Conservation (phyloP, 345 rosid species). For the Sisymbrium irio region DNA sequence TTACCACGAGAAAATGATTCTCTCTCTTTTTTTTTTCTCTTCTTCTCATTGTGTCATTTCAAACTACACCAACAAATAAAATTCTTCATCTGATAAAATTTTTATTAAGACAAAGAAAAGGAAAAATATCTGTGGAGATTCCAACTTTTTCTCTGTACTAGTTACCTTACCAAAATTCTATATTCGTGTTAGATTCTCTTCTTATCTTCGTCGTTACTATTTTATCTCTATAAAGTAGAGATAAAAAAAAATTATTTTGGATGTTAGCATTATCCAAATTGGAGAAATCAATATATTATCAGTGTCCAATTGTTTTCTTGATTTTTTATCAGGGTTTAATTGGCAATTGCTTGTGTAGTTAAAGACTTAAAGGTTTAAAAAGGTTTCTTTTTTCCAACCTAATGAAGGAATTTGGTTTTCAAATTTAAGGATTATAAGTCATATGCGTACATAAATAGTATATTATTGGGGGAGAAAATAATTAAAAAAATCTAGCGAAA, state of each 20-base stretch:
- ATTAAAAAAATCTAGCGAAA: not conserved
- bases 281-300: not conserved
- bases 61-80: not conserved
- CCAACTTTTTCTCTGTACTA: not conserved
- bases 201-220: not conserved
- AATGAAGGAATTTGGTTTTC: not conserved
- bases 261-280: not conserved
- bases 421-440: not conserved
- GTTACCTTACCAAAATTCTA: not conserved
- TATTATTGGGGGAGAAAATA: not conserved
- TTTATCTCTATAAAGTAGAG: not conserved
- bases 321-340: not conserved
- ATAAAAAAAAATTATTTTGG: too few species aligned
- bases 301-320: too few species aligned
- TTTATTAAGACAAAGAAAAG: not conserved
- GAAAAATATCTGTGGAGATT: conserved; percentile 10
- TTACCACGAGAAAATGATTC: conserved; percentile 34
- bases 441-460: not conserved
- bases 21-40: not conserved
- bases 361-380: too few species aligned
- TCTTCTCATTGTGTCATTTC: not conserved
- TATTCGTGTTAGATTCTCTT: conserved; percentile 18
- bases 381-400: not conserved
- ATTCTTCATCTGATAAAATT: not conserved
- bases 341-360: not conserved